Evolutionary conservation across 1,284 basidiomycete species (phyloP), one percentile per base, ranked within the genome.

Genomic region (Gymnopus androsaceus): DNA sequence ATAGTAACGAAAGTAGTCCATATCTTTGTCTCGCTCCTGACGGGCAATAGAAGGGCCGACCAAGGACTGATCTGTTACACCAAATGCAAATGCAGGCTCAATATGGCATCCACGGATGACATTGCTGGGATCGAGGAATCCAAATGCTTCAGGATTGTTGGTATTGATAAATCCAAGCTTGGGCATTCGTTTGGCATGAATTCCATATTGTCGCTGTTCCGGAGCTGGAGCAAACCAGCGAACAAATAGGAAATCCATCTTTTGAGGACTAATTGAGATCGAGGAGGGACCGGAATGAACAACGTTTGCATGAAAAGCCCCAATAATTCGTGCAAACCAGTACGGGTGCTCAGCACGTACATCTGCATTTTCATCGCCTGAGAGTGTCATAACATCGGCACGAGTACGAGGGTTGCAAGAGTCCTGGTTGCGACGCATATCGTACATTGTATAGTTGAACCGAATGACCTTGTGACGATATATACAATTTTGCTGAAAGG

Each of bases 101-200:
- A 64, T 30, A 40, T 64, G 63, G 0, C 33, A 11, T 0, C 50
- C 62, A 8, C 63, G 59, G 15, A 65, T 59, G n/a, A 62, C 52
- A 2, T 60, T 51, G 3, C 42, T 48, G 3, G 64, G 64, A 36
- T 61, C 59, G 1, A 65, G 14, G n/a, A 50, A 50, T 19, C 48
- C 48, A 37, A 50, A 50, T 17, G 48, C 48, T 12, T 36, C 23
- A 7, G 48, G 48, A 37, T 50, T 31, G 3, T 14, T 17, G 11
- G 12, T 25, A 21, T 50, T 17, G 9, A 50, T 14, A n/a, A 50
- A 50, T 6, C 34, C 28, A 5, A 50, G 19, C 5, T 25, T 8
- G 5, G 8, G 48, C 7, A 50, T 30, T 4, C 34, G 48, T 21
- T 37, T 37, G 3, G 48, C 34, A 17, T 50, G 30, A 6, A 11